Evolutionary conservation across 768 basidiomycete genomes (phyloP).

Genomic region (Phanerochaete carnosa): DNA sequence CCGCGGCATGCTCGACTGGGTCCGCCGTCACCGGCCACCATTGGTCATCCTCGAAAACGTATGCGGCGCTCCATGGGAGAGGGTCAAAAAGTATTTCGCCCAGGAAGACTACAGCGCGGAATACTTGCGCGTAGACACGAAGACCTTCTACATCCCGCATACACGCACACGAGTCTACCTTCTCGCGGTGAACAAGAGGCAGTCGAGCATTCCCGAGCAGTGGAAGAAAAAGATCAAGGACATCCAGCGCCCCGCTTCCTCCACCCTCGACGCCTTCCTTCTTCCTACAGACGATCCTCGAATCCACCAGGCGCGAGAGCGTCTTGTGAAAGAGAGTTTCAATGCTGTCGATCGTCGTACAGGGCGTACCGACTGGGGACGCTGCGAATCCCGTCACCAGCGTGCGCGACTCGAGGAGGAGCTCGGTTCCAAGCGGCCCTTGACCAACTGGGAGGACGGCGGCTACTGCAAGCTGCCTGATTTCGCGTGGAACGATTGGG

Average conservation of each 20-base stretch:
- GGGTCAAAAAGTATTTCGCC: slow-evolving; percentile 74
- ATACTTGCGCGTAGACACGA: slow-evolving; percentile 72
- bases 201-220: slow-evolving; percentile 54
- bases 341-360: slow-evolving; percentile 62
- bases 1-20: slow-evolving; percentile 93
- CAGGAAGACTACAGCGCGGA: slow-evolving; percentile 73
- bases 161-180: slow-evolving; percentile 91
- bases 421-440: slow-evolving; percentile 77
- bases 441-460: slow-evolving; percentile 95
- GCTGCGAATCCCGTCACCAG: slow-evolving; percentile 91
- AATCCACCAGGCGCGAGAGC: slow-evolving; percentile 85
- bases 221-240: slow-evolving; percentile 68
- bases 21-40: slow-evolving; percentile 79
- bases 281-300: slow-evolving; percentile 88
- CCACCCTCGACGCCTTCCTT: slow-evolving; percentile 89
- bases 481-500: slow-evolving; percentile 95
- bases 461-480: slow-evolving; percentile 84
- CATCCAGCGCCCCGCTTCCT: slow-evolving; percentile 80
- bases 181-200: slow-evolving; percentile 67
- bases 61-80: slow-evolving; percentile 82
- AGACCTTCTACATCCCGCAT: slow-evolving; percentile 91
- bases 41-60: slow-evolving; percentile 96
- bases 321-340: slow-evolving; percentile 68
- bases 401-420: slow-evolving; percentile 80
- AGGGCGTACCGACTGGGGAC: slow-evolving; percentile 85